Base-by-base conservation (phyloP, 2,329 filamentous ascomycete genomes). In the Gliomastix tumulicola region DNA sequence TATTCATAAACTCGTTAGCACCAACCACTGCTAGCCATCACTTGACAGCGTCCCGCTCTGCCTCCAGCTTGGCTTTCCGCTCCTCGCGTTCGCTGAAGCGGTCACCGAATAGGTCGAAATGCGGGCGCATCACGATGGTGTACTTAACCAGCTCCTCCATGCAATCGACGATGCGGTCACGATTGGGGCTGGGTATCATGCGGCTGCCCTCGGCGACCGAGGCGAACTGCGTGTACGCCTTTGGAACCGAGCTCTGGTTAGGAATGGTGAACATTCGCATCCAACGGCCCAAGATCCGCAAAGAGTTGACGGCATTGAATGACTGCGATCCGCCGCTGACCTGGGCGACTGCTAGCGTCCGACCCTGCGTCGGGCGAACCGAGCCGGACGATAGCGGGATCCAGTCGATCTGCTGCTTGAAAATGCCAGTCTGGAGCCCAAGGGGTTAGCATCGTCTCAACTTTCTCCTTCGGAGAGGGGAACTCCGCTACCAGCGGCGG, bases 141-240 rank as follows among this genome's bases (percentile, higher is more conserved):
- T 79, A 82, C 52, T 83, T 82, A 5, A 84, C 78, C 54, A 84
- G 71, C 53, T 84, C 80, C 57, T 84, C 79, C 71, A 82, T 81
- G 43, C 75, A 80, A 56, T 82, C 77, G 2, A 82, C 76, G 12
- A 82, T 46, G 3, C 77, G 60, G 38, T 80, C 73, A 10, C 77
- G 56, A 42, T 81, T 80, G 0, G 63, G 60, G 48, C 76, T 73
- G 0, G 71, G 62, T 49, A 73, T 63, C 19, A 82, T 57, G 22
- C 74, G 56, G 32, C 66, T 69, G 18, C 69, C 63, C 20, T 68
- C 66, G n/a, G 65, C 59, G 4, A 72, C 74, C 34, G 48, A 28
- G 1, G 51, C 49, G 34, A 82, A 82, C 32, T 78, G 73, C 5
- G 67, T 82, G 42, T 77, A 83, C 1, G 78, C 80, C 50, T 63